Evolutionary conservation across 75 land plant genomes (phyloP).

Genomic region (Chamaecyparis obtusa): DNA sequence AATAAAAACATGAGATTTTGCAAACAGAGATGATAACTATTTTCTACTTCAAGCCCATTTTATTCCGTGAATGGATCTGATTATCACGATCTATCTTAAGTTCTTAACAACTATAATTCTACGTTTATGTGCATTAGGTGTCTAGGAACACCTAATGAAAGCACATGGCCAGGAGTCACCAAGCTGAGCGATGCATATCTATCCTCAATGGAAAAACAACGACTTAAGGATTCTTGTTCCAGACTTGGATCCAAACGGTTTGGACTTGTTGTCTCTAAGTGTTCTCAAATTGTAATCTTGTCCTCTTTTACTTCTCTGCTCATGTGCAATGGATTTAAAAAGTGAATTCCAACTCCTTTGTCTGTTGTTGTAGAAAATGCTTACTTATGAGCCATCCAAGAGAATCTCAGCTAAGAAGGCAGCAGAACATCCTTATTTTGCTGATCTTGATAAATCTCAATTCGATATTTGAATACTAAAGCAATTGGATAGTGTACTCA

Average conservation of each 20-base stretch:
- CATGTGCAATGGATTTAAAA: neutral
- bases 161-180: constrained; percentile 93
- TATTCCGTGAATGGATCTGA: neutral
- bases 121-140: constrained; percentile 34
- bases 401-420: constrained; percentile 51
- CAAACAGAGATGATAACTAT: neutral
- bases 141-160: constrained; percentile 92
- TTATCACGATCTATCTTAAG: neutral
- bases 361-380: constrained; percentile 28
- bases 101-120: neutral
- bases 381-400: constrained; percentile 37
- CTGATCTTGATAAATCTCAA: constrained; percentile 50
- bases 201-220: constrained; percentile 80
- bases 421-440: constrained; percentile 43
- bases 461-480: constrained; percentile 16
- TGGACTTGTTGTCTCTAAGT: constrained; percentile 71
- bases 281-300: neutral
- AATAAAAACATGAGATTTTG: neutral
- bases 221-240: constrained; percentile 58
- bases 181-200: constrained; percentile 79
- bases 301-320: neutral
- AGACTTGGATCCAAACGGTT: constrained; percentile 47
- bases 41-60: neutral
- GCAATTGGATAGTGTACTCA: neutral
- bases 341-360: neutral